Conservation (phyloP, 2,329 filamentous ascomycete species). For the Chalaropsis thielavioides region DNA sequence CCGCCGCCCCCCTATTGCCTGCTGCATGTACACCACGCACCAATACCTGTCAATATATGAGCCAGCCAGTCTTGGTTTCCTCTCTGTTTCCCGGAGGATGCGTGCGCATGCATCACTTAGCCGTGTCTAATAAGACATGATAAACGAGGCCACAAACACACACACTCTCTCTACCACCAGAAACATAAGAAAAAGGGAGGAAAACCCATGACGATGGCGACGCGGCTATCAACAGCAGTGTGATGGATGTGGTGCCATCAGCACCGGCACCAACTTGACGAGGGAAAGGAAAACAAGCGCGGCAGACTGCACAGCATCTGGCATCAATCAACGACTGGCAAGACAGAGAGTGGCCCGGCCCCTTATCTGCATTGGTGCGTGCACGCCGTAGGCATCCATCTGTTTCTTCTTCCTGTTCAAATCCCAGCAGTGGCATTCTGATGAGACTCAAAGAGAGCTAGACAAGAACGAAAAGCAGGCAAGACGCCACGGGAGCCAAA, state of each 20-base stretch:
- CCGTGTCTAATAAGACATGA: constrained; percentile 1
- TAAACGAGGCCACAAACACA: not conserved
- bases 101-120: not conserved
- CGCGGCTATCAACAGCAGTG: not conserved
- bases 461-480: not conserved
- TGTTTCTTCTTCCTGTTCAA: not conserved
- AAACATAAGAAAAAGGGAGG: not conserved
- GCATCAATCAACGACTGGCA: not conserved
- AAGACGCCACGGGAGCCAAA: not conserved
- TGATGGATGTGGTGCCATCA: too few relatives aligned
- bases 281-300: not conserved
- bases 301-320: not conserved
- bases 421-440: constrained; percentile 7
- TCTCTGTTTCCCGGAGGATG: too few relatives aligned
- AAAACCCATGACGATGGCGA: not conserved
- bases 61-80: too few relatives aligned
- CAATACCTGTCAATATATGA: not conserved
- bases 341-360: not conserved
- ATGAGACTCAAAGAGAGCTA: not conserved
- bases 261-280: not conserved
- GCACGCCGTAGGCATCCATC: too few relatives aligned
- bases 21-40: not conserved
- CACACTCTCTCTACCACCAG: not conserved
- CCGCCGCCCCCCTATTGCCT: too few relatives aligned
- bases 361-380: not conserved